Base-by-base conservation (phyloP, 2,329 filamentous ascomycete species). In the Aspergillus quadricinctus region DNA sequence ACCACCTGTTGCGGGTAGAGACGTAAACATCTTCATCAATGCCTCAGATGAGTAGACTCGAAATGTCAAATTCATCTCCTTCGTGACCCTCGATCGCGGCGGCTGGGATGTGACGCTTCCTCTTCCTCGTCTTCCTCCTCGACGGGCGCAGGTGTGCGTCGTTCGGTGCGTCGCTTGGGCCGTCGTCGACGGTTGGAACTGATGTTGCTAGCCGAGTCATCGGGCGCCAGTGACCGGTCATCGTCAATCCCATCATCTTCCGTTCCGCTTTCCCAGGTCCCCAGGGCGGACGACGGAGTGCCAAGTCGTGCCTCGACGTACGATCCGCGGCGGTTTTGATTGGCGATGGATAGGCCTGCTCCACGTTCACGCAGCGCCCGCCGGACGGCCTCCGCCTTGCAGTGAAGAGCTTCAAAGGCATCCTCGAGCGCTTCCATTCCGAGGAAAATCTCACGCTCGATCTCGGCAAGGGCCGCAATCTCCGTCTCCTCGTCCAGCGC, bases 351-450 rank as follows among this genome's bases (percentile, higher is more conserved):
- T 4, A 97, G 78, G 1, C 90, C 92, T 0, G 91, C 90, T 14
- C 88, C 87, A 43, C 93, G 88, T 69, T 94, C 89, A 5, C 92
- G 88, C 4, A 97, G 80, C 0, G 88, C 84, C 23, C 84, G 86
- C 4, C 93, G 87, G 17, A 97, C 89, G 19, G 81, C 74, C 75
- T 97, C 92, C 1, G 93, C 93, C 67, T 88, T 88, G 63, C 85
- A 83, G 70, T 97, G 93, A n/a, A 97, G 80, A 28, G 85, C 86
- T 76, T 97, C 93, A 65, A 97, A 97, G 0, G 92, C 92, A 69
- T 97, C 91, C 73, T 97, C 93, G 25, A 97, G 82, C 0, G 86
- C 87, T 75, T 97, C 93, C 93, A 97, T 97, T 59, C 92, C 90
- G 35, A 86, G 82, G 75, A 93, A 97, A 56, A 97, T 96, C 68